Conservation (phyloP, 805 yeast species). For the Kurtzmaniella fragi region DNA sequence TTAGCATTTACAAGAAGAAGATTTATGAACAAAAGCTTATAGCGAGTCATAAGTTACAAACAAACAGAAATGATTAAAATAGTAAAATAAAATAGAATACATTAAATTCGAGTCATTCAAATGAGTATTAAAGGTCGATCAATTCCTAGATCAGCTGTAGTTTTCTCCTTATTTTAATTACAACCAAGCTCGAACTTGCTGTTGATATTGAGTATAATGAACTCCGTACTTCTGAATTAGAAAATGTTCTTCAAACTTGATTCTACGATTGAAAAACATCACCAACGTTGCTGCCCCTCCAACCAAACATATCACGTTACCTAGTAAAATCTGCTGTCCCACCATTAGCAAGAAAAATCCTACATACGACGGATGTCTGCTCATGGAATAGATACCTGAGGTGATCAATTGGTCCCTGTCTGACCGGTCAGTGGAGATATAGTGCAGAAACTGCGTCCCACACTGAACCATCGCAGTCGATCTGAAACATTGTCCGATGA, state of each 20-base stretch:
- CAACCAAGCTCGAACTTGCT: constrained; percentile 19
- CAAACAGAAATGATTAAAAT: neutral
- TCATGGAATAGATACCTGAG: constrained; percentile 23
- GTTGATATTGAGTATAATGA: constrained; percentile 20
- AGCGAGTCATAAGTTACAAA: constrained; percentile 2
- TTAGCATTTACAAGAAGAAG: constrained; percentile 90
- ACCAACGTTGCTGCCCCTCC: constrained; percentile 13
- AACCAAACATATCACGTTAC: constrained; percentile 16
- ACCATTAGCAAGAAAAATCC: constrained; percentile 31
- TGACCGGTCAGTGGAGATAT: constrained; percentile 14
- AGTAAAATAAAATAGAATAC: neutral
- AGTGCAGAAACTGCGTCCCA: constrained; percentile 32
- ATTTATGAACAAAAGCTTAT: constrained; percentile 90
- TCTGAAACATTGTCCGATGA: constrained; percentile 21
- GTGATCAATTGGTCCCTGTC: constrained; percentile 18
- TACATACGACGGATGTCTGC: constrained; percentile 35
- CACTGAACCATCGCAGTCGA: constrained; percentile 26
- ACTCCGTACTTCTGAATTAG: constrained; percentile 22
- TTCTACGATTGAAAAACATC: constrained; percentile 24
- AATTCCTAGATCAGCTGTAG: too few species aligned
- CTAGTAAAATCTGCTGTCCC: constrained; percentile 25
- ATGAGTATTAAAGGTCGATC: too few species aligned
- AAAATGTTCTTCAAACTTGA: constrained; percentile 31
- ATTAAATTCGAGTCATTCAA: too few species aligned
- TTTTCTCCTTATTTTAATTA: too few species aligned